Evolutionary conservation across 2,329 filamentous ascomycete genomes (phyloP).

Genomic region (Trichoderma sp.): DNA sequence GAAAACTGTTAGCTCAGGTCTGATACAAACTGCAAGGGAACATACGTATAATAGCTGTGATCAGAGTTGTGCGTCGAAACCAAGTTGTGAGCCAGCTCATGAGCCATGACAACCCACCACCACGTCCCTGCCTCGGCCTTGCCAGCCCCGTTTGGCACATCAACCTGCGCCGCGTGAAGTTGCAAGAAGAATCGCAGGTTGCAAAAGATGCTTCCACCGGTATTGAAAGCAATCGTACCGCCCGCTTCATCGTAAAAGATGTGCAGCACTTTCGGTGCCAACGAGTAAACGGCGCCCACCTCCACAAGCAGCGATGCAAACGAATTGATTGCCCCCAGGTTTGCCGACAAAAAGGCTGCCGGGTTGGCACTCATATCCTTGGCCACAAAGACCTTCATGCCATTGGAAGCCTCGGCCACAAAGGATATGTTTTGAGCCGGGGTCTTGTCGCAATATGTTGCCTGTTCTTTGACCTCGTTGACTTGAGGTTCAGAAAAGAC

Average conservation of each 20-base stretch:
- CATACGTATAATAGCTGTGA: slow-evolving; percentile 80
- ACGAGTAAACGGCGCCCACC: slow-evolving; percentile 69
- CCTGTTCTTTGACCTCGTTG: slow-evolving; percentile 75
- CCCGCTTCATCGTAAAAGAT: slow-evolving; percentile 83
- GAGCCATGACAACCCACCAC: slow-evolving; percentile 95
- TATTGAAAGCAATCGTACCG: slow-evolving; percentile 90
- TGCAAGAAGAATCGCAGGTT: slow-evolving; percentile 87
- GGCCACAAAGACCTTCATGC: slow-evolving; percentile 73
- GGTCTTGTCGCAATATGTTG: slow-evolving; percentile 81
- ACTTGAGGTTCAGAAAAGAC: slow-evolving; percentile 74
- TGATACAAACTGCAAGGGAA: slow-evolving; percentile 24
- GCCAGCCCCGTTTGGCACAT: slow-evolving; percentile 43
- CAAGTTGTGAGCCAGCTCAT: slow-evolving; percentile 94
- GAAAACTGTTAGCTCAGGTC: slow-evolving; percentile 4
- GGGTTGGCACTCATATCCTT: slow-evolving; percentile 53
- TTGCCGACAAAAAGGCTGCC: slow-evolving; percentile 57
- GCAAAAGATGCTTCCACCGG: slow-evolving; percentile 84
- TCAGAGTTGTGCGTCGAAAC: slow-evolving; percentile 74
- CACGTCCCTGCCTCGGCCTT: slow-evolving; percentile 73
- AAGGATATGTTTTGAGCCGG: slow-evolving; percentile 73
- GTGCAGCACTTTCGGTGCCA: slow-evolving; percentile 70
- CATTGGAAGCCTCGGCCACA: slow-evolving; percentile 67
- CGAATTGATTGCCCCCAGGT: slow-evolving; percentile 63
- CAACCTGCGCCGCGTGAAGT: slow-evolving; percentile 63
- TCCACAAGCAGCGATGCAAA: slow-evolving; percentile 73